Conservation (phyloP, 78 protist species). For the Parvularia atlantis region DNA sequence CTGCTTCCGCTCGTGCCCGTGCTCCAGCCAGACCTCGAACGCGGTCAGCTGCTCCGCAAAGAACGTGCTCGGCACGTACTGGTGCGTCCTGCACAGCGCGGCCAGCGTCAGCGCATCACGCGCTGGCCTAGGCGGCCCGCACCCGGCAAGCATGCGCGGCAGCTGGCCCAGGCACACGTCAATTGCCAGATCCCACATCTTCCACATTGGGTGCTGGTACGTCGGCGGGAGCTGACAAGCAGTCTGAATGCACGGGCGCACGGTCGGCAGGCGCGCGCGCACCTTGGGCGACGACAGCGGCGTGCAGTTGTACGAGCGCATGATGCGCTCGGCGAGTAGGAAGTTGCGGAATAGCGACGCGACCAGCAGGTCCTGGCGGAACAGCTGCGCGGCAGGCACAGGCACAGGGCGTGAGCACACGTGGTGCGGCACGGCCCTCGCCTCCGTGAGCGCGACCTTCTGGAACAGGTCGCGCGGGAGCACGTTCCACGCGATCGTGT, state of each 20-base stretch:
- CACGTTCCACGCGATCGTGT: slow-evolving; percentile 97
- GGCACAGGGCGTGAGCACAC: no score
- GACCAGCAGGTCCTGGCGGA: slow-evolving; percentile 88
- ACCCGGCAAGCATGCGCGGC: slow-evolving; percentile 25
- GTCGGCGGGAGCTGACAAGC: slow-evolving; percentile 79
- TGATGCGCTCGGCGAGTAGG: slow-evolving; percentile 90
- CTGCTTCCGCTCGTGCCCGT: slow-evolving; percentile 58
- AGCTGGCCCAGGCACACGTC: slow-evolving; percentile 75
- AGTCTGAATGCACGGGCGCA: no score
- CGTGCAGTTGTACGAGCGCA: slow-evolving; percentile 68
- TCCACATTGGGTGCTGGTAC: slow-evolving; percentile 70
- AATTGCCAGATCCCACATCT: slow-evolving; percentile 86
- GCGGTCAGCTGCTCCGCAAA: slow-evolving; percentile 87
- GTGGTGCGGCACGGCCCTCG: no score
- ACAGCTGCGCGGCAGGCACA: no score
- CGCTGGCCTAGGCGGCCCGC: slow-evolving; percentile 33
- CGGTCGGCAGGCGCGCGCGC: no score
- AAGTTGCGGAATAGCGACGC: slow-evolving; percentile 91
- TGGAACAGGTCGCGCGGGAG: slow-evolving; percentile 75
- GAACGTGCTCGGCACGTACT: slow-evolving; percentile 40
- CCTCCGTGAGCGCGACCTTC: no score
- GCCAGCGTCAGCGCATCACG: background rate
- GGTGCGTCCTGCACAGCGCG: no score
- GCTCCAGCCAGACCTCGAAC: slow-evolving; percentile 87
- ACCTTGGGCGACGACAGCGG: slow-evolving; percentile 93